phyloP scores from a whole-genome alignment of 768 basidiomycete species.

The Tulasnella sp. region DNA sequence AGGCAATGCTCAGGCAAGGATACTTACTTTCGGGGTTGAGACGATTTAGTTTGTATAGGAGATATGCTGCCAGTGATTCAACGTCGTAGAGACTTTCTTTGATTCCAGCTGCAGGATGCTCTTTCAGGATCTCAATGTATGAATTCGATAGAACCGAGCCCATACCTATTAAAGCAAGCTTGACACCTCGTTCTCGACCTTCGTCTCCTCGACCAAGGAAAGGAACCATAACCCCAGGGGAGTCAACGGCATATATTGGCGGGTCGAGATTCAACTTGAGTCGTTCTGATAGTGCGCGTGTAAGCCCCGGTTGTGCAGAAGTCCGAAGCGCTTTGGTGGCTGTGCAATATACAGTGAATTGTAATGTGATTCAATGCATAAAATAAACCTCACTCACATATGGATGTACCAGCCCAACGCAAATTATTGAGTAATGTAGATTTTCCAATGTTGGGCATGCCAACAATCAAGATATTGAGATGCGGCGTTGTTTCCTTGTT shows the following conservation, averaged over 20 bases:
- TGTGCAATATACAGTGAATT: neutral
- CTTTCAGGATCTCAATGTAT: neutral
- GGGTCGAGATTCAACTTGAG: slow-evolving; percentile 65
- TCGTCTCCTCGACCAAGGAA: slow-evolving; percentile 75
- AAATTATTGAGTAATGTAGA: slow-evolving; percentile 87
- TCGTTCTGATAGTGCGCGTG: slow-evolving; percentile 75
- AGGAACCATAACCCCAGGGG: slow-evolving; percentile 94
- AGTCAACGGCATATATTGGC: slow-evolving; percentile 80
- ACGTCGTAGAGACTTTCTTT: slow-evolving; percentile 84
- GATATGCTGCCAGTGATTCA: slow-evolving; percentile 73
- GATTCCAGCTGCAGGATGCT: slow-evolving; percentile 56
- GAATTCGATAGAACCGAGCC: slow-evolving; percentile 14
- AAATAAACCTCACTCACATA: slow-evolving; percentile 52
- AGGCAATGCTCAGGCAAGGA: slow-evolving; percentile 44
- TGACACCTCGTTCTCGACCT: slow-evolving; percentile 85
- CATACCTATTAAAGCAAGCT: slow-evolving; percentile 85
- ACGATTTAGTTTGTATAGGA: slow-evolving; percentile 72
- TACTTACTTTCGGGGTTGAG: slow-evolving; percentile 57
- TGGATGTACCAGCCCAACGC: slow-evolving; percentile 71
- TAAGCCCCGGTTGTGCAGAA: slow-evolving; percentile 80
- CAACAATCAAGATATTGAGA: slow-evolving; percentile 82
- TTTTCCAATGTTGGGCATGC: slow-evolving; percentile 99
- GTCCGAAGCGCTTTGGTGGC: slow-evolving; percentile 84
- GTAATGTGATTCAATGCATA: slow-evolving; percentile 3
- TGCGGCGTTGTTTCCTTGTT: slow-evolving; percentile 53